Base-by-base conservation (phyloP, 306 rosid genomes). In the Coriaria nepalensis region DNA sequence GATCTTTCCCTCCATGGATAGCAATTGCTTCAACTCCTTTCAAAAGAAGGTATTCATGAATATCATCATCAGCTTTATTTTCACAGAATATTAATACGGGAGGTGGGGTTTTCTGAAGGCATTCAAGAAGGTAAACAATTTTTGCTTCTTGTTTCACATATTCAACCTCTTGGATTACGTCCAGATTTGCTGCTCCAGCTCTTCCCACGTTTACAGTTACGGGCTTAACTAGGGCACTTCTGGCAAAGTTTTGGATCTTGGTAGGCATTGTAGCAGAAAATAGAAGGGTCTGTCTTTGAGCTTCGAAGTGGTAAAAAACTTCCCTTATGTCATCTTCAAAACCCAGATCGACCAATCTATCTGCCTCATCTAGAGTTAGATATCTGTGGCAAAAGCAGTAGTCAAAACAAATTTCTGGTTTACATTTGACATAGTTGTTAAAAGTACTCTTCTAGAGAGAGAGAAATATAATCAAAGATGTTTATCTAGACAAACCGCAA, bases 1-100 rank as follows among this genome's bases (percentile, higher is more conserved):
- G 97, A 77, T 84, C 95, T 66, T 84, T 88, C 53, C 97, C 97
- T 64, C 95, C 93, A 43, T 88, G 97, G 56, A 88, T 61, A 49
- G 97, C 87, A 76, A 88, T 93, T 9, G 87, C 95, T 77, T 84
- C 95, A 9, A 88, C 95, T 60, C 97, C 97, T 74, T 84, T 88
- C 64, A 84, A 55, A 52, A 84, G 93, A 32, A 88, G 95, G 59
- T 88, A 88, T 62, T 88, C 95, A 44, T 84, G 97, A 59, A 88
- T 84, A 60, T 84, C 97, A 57, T 88, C 97, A 42, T 88, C 95
- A 7, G 95, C 93, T 67, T 84, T 88, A 54, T 84, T 88, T 72
- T 88, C 93, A 38, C 95, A 84, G 44, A 88, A 88, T 52, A 88
- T 73, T 20, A 88, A 58, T 52, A 88, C 93, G 0, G 95, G 97